Base-by-base conservation (phyloP, 768 basidiomycete species). In the Trametes maxima region DNA sequence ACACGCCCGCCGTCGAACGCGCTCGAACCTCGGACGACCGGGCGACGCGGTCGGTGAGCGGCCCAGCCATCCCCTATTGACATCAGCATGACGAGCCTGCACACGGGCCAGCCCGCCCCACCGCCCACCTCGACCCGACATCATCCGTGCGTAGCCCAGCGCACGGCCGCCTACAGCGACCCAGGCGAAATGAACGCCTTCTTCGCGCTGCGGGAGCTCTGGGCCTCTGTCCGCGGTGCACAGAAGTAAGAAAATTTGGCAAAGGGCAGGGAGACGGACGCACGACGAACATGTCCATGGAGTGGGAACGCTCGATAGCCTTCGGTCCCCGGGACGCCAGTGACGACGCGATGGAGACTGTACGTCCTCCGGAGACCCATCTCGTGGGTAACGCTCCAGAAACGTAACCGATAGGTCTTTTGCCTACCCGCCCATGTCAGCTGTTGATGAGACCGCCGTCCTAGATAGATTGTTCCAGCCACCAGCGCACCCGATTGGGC, bases 401-500 rank as follows among this genome's bases (percentile, higher is more conserved):
- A 54, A 61, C 60, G 60, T 62, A 62, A 62, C 44, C 28, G 53
- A 43, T 43, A 21, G 47, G 24, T 40, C 35, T 33, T 37, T 33
- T 35, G 46, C 14, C 46, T 25, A 13, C 53, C 25, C 33, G 22
- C 17, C 46, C 42, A 5, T 56, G 60, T 56, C 60, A 62, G 21
- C 60, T 62, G 60, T 56, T 62, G 60, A 62, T 62, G 54, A 51
- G 36, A 51, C 48, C 43, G 54, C 13, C 21, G 48, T 36, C 36
- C 28, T 16, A 28, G 48, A 46, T 21, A 62, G 60, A 50, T 56
- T 36, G 54, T 42, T 37, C 47, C 47, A 42, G 40, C 4, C 40
- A 42, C 36, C 44, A 37, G 40, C 40, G 16, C 39, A 61, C 39
- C 53, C 60, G 60, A 62, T 62, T 62, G 60, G 60, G 60, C 54